These are phyloP conservation scores for Globisporangium nodosum DNA, from an alignment of 352 stramenopile genomes.

Conservation along the genomic window DNA sequence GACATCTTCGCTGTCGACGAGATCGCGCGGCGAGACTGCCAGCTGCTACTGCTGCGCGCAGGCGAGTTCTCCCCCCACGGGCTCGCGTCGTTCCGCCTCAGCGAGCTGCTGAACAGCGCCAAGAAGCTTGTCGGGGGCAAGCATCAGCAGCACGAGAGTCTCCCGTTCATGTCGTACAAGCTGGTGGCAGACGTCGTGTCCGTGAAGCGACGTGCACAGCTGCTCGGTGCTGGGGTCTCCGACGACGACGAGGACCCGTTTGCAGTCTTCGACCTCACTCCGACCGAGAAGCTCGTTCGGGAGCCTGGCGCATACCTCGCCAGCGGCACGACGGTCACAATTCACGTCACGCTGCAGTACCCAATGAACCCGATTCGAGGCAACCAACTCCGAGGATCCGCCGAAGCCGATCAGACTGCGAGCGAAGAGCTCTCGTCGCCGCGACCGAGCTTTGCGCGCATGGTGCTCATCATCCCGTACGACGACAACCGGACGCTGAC, in stretches of 20 bases:
- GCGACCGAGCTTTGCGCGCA: slow-evolving; percentile 43
- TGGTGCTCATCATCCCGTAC: slow-evolving; percentile 86
- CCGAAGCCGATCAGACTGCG: neutral
- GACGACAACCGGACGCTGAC: slow-evolving; percentile 46
- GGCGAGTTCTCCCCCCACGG: slow-evolving; percentile 51
- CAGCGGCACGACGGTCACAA: slow-evolving; percentile 31
- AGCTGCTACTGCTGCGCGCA: slow-evolving; percentile 29
- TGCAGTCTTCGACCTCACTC: slow-evolving; percentile 20
- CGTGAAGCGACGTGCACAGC: slow-evolving; percentile 44
- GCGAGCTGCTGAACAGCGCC: slow-evolving; percentile 39
- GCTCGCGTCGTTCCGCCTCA: slow-evolving; percentile 45
- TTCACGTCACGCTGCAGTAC: slow-evolving; percentile 37
- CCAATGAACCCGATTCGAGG: slow-evolving; percentile 11
- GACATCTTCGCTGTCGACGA: slow-evolving; percentile 57
- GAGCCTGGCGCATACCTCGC: slow-evolving; percentile 54
- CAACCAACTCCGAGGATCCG: neutral
- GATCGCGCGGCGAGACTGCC: slow-evolving; percentile 47
- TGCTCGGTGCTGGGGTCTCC: slow-evolving; percentile 24
- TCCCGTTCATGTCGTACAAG: slow-evolving; percentile 37
- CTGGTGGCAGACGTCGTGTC: slow-evolving; percentile 45
- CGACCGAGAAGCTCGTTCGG: slow-evolving; percentile 38
- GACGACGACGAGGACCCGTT: slow-evolving; percentile 15
- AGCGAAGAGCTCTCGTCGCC: neutral
- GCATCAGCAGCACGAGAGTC: slow-evolving; percentile 3
- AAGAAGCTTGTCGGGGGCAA: slow-evolving; percentile 17